These are phyloP conservation scores for Pseudozyma flocculosa DNA, from an alignment of 1,284 basidiomycete genomes.

Conservation along the genomic window DNA sequence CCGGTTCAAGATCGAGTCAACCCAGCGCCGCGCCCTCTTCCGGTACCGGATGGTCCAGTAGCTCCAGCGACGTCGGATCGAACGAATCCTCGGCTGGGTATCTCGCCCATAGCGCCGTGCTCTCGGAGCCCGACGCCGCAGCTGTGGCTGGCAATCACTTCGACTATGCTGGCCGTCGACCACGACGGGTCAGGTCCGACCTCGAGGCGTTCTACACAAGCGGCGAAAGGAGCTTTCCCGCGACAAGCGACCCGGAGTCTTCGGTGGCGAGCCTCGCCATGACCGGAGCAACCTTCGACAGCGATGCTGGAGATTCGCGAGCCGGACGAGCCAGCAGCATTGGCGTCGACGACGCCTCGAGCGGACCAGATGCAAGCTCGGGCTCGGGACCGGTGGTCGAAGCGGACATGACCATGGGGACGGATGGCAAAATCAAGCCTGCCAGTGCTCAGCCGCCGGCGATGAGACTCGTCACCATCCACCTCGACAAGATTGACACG, in stretches of 20 bases:
- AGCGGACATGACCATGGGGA: not conserved
- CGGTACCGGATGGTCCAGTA: slow-evolving; percentile 28
- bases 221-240: too few species aligned
- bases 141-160: too few species aligned
- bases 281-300: not conserved
- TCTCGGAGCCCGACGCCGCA: slow-evolving; percentile 17
- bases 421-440: not conserved
- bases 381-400: not conserved
- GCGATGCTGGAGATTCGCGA: not conserved
- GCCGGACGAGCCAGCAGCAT: not conserved
- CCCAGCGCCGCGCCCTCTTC: not conserved
- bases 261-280: not conserved
- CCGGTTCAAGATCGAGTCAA: not conserved
- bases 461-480: slow-evolving; percentile 32
- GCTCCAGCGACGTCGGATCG: slow-evolving; percentile 34
- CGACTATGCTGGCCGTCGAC: too few species aligned
- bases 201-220: not conserved
- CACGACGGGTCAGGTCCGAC: not conserved
- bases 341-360: not conserved
- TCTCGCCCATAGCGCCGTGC: slow-evolving; percentile 20
- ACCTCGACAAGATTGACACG: slow-evolving; percentile 36
- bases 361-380: not conserved
- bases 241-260: not conserved
- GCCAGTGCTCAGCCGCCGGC: slow-evolving; percentile 9
- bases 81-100: slow-evolving; percentile 27